Evolutionary conservation across 768 basidiomycete genomes (phyloP), one percentile per base, ranked within the genome.

Genomic region (Postia placenta): DNA sequence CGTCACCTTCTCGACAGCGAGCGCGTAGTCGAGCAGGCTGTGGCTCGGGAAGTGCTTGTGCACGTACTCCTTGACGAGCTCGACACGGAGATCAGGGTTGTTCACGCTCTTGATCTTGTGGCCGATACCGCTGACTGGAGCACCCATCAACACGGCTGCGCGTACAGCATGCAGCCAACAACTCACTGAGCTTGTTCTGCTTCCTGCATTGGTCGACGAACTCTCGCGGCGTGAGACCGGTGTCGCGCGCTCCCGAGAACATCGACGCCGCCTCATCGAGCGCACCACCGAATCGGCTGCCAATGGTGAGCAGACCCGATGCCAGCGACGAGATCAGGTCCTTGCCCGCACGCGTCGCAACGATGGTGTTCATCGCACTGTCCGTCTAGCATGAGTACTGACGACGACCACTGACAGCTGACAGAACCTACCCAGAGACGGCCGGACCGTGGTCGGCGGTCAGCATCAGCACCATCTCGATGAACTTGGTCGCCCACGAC

Each of bases 61-160:
- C 52, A 95, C 95, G 60, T 88, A 99, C 73, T 94, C 92, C 79
- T 97, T 96, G 47, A 92, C 90, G 52, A 92, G 84, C 71, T 91
- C 87, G 53, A 92, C 89, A 64, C 89, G 88, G 40, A 91, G 76
- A 75, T 93, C 91, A 42, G 91, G 92, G 80, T 94, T 94, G 71
- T 91, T 93, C 56, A 92, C 89, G 56, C 87, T 92, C 83, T 99
- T 99, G 78, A 99, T 96, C 81, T 98, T 98, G 84, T 99, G 95
- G 40, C 95, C 95, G 57, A 99, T 99, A 75, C 95, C 95, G 57
- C 85, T 87, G 76, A 97, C 87, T 88, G 55, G 11, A 42, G 6
- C 28, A 46, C 47, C 24, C 36, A 30, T 25, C 50, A 47, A 30
- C 48, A 55, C 52, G 27, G 22, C 3, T 2, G 23, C 17, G 22